These are phyloP conservation scores for Scedosporium boydii DNA, from an alignment of 2,329 filamentous ascomycete genomes.

Conservation along the genomic window DNA sequence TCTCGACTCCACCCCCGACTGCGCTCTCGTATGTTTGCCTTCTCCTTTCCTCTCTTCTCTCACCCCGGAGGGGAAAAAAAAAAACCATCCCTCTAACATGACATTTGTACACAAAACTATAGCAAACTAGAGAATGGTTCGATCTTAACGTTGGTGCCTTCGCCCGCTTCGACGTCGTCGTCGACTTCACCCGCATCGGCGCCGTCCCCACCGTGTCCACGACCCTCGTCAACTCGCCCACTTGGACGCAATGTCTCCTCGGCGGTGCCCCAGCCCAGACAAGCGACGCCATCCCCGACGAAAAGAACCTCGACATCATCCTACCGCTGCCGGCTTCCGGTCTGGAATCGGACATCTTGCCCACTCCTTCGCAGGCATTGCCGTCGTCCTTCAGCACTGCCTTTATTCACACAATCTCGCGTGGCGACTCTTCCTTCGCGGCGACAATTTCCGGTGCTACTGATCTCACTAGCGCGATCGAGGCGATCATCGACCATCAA, in stretches of 20 bases:
- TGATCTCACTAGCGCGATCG: neutral
- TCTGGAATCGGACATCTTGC: conserved; percentile 10
- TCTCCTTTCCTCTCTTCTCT: conserved; percentile 9
- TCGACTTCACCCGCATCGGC: conserved; percentile 23
- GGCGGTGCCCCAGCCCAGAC: conserved; percentile 6
- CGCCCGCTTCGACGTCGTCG: conserved; percentile 24
- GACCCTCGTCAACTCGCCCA: conserved; percentile 26
- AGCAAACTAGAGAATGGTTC: conserved; percentile 22
- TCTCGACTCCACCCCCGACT: conserved; percentile 25
- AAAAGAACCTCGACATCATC: conserved; percentile 9
- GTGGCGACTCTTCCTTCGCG: neutral
- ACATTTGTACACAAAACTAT: neutral
- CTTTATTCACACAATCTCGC: neutral
- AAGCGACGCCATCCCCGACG: neutral
- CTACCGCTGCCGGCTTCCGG: neutral
- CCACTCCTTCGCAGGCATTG: neutral
- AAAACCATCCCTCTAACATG: neutral
- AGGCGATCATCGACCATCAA: no score
- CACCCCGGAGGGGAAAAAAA: no score
- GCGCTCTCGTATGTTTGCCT: conserved; percentile 20
- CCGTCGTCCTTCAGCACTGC: neutral
- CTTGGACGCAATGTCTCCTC: conserved; percentile 24
- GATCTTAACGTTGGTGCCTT: conserved; percentile 29
- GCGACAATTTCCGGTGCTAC: neutral
- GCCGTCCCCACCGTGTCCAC: conserved; percentile 31